A percentile compares a stretch with the other conserved stretches of the same genome.
Conservation (phyloP, 2,329 filamentous ascomycete species). For the Ceratocystis papillata region DNA sequence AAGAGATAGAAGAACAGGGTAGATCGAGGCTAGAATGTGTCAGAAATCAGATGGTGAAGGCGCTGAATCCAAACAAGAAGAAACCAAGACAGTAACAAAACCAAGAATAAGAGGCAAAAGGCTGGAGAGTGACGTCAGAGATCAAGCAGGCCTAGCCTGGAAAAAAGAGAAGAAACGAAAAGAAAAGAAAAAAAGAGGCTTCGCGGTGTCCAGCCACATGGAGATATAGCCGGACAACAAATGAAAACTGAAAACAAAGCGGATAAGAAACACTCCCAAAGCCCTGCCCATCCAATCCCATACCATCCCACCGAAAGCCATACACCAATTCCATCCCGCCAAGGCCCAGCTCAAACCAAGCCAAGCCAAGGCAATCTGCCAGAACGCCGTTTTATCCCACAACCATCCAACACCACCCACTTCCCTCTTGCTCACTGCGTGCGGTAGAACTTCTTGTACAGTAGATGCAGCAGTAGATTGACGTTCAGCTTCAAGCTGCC, state of each 20-base stretch:
- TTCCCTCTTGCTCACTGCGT: conserved; percentile 43
- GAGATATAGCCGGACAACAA: conserved; percentile 6
- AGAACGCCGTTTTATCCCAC: conserved; percentile 8
- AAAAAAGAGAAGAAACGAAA: not conserved
- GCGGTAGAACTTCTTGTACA: conserved; percentile 98
- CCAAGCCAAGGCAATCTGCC: not conserved
- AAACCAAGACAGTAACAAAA: not conserved
- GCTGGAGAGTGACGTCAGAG: conserved; percentile 7
- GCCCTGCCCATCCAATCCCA: not conserved
- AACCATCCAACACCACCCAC: not conserved
- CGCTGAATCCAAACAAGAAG: conserved; percentile 8
- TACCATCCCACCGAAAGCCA: not conserved
- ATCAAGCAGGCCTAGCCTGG: not conserved
- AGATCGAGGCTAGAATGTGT: not conserved
- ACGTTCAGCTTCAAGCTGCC: conserved; percentile 80
- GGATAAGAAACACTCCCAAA: not conserved
- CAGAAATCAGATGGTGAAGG: not conserved
- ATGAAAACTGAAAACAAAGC: conserved; percentile 6
- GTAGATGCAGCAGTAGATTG: conserved; percentile 87
- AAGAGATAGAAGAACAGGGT: no score
- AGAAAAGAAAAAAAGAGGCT: not conserved
- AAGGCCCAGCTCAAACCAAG: not conserved
- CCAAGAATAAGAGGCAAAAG: not conserved
- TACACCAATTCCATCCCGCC: not conserved
- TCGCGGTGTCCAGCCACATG: conserved; percentile 10